Evolutionary conservation across 805 yeast species (phyloP), one percentile per base, ranked within the genome.

Genomic region (Suhomyces vadensis): DNA sequence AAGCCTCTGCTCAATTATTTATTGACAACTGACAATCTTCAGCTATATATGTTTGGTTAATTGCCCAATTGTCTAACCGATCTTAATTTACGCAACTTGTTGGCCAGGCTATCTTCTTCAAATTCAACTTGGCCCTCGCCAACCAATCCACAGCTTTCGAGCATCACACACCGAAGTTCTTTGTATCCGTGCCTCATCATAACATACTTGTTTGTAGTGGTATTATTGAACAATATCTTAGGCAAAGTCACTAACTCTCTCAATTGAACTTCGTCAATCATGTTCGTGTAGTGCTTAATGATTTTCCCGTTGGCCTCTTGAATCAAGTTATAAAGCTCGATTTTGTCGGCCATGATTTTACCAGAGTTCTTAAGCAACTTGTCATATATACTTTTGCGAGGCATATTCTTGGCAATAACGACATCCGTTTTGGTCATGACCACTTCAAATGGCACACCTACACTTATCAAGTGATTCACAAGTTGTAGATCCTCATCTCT

Each of bases 401-500:
- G 63, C 42, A 61, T 56, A 24, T 49, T 37, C 25, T 58, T 63
- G 8, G 55, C 41, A 11, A 61, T 57, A 4, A 84, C 55, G 48
- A 73, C 73, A 58, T 90, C 97, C 37, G 83, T 77, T 55, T 89
- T 89, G 20, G 95, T 89, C 60, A 88, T 78, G 0, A 89, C 77
- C 5, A 89, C 64, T 47, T 87, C 92, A 62, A 83, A 87, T 0
- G 86, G 81, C 3, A 82, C 69, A 0, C 92, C 95, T 39, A 66
- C 56, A 1, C 65, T 65, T 1, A 64, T 66, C 37, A 89, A 62
- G 39, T 74, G 67, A 3, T 74, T 73, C 2, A 86, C 60, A 6
- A 87, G 71, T 20, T 61, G 44, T 11, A 62, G 57, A 60, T 90
- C 96, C 44, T 77, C 75, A 1, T 71, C 74, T 17, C 74, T 73